Evolutionary conservation across 345 rosid genomes (phyloP).

Genomic region (Salix caprea): DNA sequence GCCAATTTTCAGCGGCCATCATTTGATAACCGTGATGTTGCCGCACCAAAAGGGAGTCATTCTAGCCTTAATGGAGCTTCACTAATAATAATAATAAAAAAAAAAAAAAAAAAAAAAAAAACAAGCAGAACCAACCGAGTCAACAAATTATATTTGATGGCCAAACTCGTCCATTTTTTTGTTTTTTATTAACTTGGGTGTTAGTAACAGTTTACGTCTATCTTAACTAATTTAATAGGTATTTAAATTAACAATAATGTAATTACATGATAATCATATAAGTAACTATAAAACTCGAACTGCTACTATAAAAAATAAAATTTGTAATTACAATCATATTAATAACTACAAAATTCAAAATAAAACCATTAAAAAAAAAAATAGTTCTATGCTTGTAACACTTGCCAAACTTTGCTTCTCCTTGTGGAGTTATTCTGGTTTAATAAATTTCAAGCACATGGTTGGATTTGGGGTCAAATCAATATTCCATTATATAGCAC

Average conservation of each 20-base stretch:
- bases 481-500: not conserved
- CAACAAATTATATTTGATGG: not conserved
- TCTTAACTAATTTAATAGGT: accelerated
- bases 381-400: no score
- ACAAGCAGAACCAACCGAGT: not conserved
- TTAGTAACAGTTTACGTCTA: accelerated
- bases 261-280: accelerated
- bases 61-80: not conserved
- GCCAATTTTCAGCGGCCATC: not conserved
- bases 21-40: not conserved
- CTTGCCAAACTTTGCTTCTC: no score
- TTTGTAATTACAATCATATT: no score
- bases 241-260: no score
- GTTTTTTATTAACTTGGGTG: no score
- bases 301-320: accelerated
- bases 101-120: not conserved
- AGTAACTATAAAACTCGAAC: no score
- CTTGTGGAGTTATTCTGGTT: not conserved
- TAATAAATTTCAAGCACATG: not conserved
- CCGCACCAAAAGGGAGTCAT: no score
- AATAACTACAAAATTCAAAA: no score
- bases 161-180: not conserved
- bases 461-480: not conserved
- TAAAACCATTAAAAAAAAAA: no score
- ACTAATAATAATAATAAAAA: not conserved